Evolutionary conservation across 768 basidiomycete species (phyloP), one percentile per base, ranked within the genome.

Genomic region (Tephrocybe sp.): DNA sequence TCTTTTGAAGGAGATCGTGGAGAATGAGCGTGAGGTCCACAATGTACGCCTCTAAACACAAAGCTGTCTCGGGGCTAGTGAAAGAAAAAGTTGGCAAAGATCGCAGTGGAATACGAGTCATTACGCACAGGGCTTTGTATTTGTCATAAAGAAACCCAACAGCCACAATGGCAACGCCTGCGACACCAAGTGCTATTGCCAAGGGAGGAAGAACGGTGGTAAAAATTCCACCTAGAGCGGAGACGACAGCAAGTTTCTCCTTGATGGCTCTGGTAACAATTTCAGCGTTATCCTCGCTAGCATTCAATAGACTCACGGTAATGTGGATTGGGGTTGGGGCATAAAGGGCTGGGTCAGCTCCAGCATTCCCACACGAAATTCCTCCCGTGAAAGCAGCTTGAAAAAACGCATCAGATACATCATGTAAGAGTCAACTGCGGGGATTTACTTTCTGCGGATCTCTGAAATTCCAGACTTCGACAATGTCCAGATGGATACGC

Each of bases 1-100:
- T 28, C 24, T 19, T 25, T 26, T 32, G 13, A 1, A 47, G 46
- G 15, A 46, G 45, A 5, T 46, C 46, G n/a, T 37, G 28, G 36
- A 47, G 46, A 25, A 47, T 27, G 9, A 47, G 37, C n/a, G 37
- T 38, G 26, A 47, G 46, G 30, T 47, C 19, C 1, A 38, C 27
- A 4, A 47, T 47, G n/a, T 47, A 47, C 13, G 46, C 46, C 27
- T 38, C 46, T 2, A 47, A 19, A 16, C 36, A 47, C 5, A 47
- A 13, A 37, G 46, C 46, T 30, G 46, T 46, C 18, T 37, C 45
- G 2, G 46, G 46, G 11, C 35, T 37, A 24, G 21, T 9, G 11
- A 13, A 24, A 13, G 2, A 22, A 30, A 39, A 16, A 16, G 36
- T 26, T 27, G 39, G 21, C 12, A 38, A 3, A 24, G 28, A 16